Conservation (phyloP, 2,329 filamentous ascomycete genomes). For the Graphium sp. region DNA sequence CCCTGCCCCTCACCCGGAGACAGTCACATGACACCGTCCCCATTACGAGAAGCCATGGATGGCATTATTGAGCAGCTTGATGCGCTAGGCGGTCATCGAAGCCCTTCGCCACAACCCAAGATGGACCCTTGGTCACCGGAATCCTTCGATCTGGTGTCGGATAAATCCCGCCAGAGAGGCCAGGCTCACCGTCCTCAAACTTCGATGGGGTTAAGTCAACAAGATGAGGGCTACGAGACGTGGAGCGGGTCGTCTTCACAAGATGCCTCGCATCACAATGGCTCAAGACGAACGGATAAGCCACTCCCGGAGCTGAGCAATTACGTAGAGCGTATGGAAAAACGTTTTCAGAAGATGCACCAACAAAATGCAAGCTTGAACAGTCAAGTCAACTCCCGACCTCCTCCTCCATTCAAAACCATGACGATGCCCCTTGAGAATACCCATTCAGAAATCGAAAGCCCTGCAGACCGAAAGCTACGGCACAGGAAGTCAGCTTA, state of each 20-base stretch:
- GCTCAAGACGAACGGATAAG: slow-evolving; percentile 21
- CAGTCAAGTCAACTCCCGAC: slow-evolving; percentile 25
- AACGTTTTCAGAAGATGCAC: slow-evolving; percentile 56
- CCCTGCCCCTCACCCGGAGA: slow-evolving; percentile 50
- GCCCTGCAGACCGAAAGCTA: slow-evolving; percentile 25
- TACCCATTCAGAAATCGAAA: background rate
- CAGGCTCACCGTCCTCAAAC: slow-evolving; percentile 48
- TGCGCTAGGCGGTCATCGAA: slow-evolving; percentile 55
- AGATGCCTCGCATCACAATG: slow-evolving; percentile 21
- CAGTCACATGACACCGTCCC: slow-evolving; percentile 69
- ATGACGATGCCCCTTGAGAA: slow-evolving; percentile 5
- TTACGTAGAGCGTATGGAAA: slow-evolving; percentile 88
- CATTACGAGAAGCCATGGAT: slow-evolving; percentile 88
- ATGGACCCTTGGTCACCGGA: slow-evolving; percentile 83
- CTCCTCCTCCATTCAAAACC: slow-evolving; percentile 36
- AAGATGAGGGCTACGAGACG: slow-evolving; percentile 45
- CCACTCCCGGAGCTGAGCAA: slow-evolving; percentile 59
- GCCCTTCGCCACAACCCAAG: no score
- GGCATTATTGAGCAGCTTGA: slow-evolving; percentile 92
- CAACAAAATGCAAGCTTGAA: slow-evolving; percentile 32
- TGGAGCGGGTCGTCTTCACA: slow-evolving; percentile 37
- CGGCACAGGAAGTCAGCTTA: slow-evolving; percentile 59
- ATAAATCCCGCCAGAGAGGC: slow-evolving; percentile 11
- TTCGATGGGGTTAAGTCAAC: slow-evolving; percentile 50
- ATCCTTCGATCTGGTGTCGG: slow-evolving; percentile 47